Evolutionary conservation across 2,329 filamentous ascomycete species (phyloP).

Genomic region (Tolypocladium sp.): DNA sequence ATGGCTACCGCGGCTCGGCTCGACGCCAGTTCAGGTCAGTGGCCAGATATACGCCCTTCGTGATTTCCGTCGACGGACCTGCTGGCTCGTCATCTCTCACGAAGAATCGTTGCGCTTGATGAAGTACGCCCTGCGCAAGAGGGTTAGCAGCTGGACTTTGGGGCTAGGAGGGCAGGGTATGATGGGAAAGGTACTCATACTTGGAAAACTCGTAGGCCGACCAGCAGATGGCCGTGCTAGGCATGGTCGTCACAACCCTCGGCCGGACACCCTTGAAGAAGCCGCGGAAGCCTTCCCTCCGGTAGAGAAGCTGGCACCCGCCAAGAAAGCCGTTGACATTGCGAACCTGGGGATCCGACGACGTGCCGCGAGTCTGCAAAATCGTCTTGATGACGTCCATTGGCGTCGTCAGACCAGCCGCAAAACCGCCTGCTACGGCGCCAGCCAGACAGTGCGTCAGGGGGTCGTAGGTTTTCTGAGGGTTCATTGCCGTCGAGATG

Average conservation of each 20-base stretch:
- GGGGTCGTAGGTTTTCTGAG: constrained; percentile 76
- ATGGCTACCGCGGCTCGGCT: background rate
- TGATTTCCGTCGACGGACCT: background rate
- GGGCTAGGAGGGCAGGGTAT: background rate
- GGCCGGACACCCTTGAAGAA: constrained; percentile 93
- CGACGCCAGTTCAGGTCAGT: background rate
- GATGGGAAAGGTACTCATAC: constrained; percentile 31
- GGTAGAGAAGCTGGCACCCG: constrained; percentile 72
- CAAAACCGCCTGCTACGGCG: constrained; percentile 85
- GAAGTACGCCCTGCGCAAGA: constrained; percentile 43
- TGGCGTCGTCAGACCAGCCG: constrained; percentile 87
- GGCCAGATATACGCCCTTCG: background rate
- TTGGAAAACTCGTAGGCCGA: constrained; percentile 64
- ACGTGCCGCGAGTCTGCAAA: constrained; percentile 83
- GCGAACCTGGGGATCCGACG: constrained; percentile 69
- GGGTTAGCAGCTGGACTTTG: background rate
- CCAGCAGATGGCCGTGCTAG: constrained; percentile 99
- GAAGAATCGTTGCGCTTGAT: constrained; percentile 41
- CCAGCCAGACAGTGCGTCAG: constrained; percentile 89
- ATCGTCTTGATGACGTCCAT: constrained; percentile 98
- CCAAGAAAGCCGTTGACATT: constrained; percentile 75
- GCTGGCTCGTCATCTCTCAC: constrained; percentile 11
- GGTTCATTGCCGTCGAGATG: constrained; percentile 88
- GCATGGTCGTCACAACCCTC: constrained; percentile 91
- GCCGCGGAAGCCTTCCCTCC: constrained; percentile 72